Base-by-base conservation (phyloP, 345 rosid species). In the Pistacia integerrima region DNA sequence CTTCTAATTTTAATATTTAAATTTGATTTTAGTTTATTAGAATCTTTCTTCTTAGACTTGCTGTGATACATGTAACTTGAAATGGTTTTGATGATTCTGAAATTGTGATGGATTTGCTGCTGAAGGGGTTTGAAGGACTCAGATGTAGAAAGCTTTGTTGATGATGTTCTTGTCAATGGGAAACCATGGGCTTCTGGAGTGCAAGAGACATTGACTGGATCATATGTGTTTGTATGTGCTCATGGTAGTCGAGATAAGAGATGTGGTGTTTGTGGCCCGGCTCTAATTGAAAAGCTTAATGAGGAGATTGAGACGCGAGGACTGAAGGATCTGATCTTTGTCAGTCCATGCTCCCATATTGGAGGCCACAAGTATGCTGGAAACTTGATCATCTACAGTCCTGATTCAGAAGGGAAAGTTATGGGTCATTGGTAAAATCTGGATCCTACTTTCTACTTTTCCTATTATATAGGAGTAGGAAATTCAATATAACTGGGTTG, bases 331-430 rank as follows among this genome's bases (percentile, higher is more conserved):
- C 81, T 88, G 75, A 86, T 93, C 28, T 84, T 82, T 64, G 94
- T 93, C 28, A 83, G 77, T 75, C 91, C 94, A 0, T 93, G 98
- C 82, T 93, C 99, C 75, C 99, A 96, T 81, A 68, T 93, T 55
- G 99, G 99, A 55, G 98, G 98, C 0, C 99, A 95, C 77, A 95
- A 95, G 78, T 95, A 95, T 84, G 98, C 99, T 61, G 99, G 99
- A n/a, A 95, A 95, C 69, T 77, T 95, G 89, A 89, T 95, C 18
- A 81, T 93, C 63, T 95, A 80, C 74, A 83, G 90, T 73, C 89
- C 97, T 33, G 88, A 91, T 80, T 75, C 90, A 1, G 86, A 85
- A 72, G 97, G 96, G 33, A 91, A 79, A 77, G 35, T 81, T 25
- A 79, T 76, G 67, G 99, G 99, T 35, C 98, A 93, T 36, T 95